These are phyloP conservation scores for Beauveria bassiana DNA, from an alignment of 2,329 filamentous ascomycete genomes.

Conservation along the genomic window DNA sequence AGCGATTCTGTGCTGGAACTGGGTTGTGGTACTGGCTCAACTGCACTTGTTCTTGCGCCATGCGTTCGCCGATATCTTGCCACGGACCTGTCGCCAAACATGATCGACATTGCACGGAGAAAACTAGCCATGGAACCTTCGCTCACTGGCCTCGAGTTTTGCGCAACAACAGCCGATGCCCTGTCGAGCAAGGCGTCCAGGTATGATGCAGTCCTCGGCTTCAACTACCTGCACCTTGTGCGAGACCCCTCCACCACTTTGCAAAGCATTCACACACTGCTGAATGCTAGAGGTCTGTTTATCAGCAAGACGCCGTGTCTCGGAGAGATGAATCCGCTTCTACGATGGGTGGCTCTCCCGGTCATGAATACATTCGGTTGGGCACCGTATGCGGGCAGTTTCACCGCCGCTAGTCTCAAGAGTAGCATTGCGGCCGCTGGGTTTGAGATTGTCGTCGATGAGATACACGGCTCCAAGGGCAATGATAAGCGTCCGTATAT, in stretches of 20 bases:
- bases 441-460: constrained; percentile 12
- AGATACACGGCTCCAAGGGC: constrained; percentile 12
- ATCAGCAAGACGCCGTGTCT: constrained; percentile 16
- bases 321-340: constrained; percentile 10
- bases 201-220: constrained; percentile 13
- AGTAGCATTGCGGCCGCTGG: constrained; percentile 1
- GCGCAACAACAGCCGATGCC: constrained; percentile 10
- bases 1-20: constrained; percentile 14
- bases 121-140: neutral
- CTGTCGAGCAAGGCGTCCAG: constrained; percentile 8
- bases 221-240: constrained; percentile 16
- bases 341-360: constrained; percentile 8
- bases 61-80: constrained; percentile 11
- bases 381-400: neutral
- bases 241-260: constrained; percentile 12
- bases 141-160: constrained; percentile 7
- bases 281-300: constrained; percentile 13
- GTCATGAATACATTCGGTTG: constrained; percentile 6
- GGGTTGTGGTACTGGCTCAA: constrained; percentile 16
- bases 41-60: constrained; percentile 14
- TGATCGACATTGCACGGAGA: constrained; percentile 12
- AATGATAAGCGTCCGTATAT: constrained; percentile 12
- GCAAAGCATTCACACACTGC: constrained; percentile 1
- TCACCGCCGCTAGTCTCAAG: constrained; percentile 4
- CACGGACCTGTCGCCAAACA: constrained; percentile 13